These are phyloP conservation scores for Gynandropsis gynandra DNA, from an alignment of 345 rosid genomes.

Conservation along the genomic window DNA sequence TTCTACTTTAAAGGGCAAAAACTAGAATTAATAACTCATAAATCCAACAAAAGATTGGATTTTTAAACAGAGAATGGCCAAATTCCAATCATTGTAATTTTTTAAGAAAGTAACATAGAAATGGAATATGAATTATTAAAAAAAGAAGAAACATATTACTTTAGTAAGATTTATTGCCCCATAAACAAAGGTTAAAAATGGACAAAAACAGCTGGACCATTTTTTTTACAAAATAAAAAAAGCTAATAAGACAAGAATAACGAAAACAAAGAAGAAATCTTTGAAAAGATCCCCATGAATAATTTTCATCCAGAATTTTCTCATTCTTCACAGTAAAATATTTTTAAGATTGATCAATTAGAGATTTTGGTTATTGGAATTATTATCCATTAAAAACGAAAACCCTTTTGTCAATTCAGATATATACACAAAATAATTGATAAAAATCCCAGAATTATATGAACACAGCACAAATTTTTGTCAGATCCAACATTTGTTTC, in stretches of 20 bases:
- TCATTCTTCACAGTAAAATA: slow-evolving; percentile 27
- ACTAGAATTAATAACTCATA: slow-evolving; percentile 24
- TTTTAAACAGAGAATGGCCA: no score
- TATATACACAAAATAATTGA: slow-evolving; percentile 6
- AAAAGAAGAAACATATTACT: slow-evolving; percentile 19
- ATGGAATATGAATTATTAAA: slow-evolving; percentile 15
- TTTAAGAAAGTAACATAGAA: slow-evolving; percentile 28
- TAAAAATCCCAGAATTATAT: slow-evolving; percentile 18
- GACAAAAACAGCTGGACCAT: slow-evolving; percentile 32
- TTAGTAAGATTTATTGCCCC: no score
- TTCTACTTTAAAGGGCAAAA: slow-evolving; percentile 15
- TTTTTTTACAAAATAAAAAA: slow-evolving; percentile 14
- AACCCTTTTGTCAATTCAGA: no score
- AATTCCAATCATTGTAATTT: slow-evolving; percentile 39
- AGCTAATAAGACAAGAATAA: slow-evolving; percentile 33
- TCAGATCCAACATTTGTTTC: background rate
- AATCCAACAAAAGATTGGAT: slow-evolving; percentile 15
- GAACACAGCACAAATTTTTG: background rate
- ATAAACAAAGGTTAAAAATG: slow-evolving; percentile 22
- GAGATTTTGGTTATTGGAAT: no score
- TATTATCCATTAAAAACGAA: no score
- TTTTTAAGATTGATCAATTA: slow-evolving; percentile 15
- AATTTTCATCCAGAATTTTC: slow-evolving; percentile 16
- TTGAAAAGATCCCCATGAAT: slow-evolving; percentile 28
- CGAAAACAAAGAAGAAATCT: slow-evolving; percentile 26